Percentiles rank a stretch among this genome's conserved stretches.
Evolutionary conservation across 164 flowering plant species (phyloP).

Genomic region (Platanus orientalis): DNA sequence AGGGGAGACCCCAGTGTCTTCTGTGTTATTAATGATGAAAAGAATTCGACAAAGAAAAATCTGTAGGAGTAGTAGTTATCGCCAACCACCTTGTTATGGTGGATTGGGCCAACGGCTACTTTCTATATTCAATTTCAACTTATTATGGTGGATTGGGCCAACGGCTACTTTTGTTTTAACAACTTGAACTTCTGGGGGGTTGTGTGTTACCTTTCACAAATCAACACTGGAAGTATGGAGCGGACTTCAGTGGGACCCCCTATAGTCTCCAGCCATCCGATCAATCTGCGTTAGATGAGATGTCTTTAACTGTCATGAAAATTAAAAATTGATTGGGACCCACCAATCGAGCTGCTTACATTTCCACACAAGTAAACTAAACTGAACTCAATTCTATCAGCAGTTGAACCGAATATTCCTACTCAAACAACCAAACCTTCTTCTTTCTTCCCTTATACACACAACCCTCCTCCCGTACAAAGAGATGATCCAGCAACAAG

Average conservation of each 20-base stretch:
- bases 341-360: not conserved
- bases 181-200: slow-evolving; percentile 13
- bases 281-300: slow-evolving; percentile 22
- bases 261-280: slow-evolving; percentile 6
- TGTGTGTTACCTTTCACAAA: slow-evolving; percentile 17
- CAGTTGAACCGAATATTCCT: slow-evolving; percentile 6
- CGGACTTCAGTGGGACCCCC: slow-evolving; percentile 2
- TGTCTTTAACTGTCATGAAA: slow-evolving; percentile 14
- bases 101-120: slow-evolving; percentile 18
- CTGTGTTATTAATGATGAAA: too few species aligned
- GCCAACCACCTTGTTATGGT: too few species aligned
- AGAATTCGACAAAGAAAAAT: too few species aligned
- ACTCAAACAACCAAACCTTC: not conserved
- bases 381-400: not conserved
- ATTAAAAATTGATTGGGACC: slow-evolving; percentile 5
- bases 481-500: not conserved
- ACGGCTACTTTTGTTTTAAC: slow-evolving; percentile 11
- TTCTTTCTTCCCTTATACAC: not conserved
- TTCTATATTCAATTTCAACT: too few species aligned
- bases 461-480: not conserved
- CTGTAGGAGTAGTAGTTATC: too few species aligned
- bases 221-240: not conserved
- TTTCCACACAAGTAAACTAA: not conserved
- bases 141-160: slow-evolving; percentile 11
- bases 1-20: too few species aligned